Conservation (phyloP, 139 green algal genomes). For the Chlorella sp. region DNA sequence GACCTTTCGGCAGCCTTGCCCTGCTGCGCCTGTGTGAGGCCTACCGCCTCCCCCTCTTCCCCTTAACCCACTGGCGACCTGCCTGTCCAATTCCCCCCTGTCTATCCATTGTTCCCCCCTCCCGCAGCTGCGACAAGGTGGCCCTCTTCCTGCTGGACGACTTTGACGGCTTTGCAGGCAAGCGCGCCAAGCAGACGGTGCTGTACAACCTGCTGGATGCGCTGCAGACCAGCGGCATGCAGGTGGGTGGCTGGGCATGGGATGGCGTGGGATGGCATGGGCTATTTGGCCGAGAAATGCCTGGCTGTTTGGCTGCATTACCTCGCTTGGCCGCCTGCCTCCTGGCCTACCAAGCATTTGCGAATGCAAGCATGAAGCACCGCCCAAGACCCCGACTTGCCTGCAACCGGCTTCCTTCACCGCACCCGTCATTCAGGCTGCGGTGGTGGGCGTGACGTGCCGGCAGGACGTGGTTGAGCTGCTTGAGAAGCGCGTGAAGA, state of each 20-base stretch:
- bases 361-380: no score
- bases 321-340: no score
- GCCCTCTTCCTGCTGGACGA: conserved; percentile 88
- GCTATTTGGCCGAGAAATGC: no score
- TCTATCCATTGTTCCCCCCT: no score
- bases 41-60: not conserved
- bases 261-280: no score
- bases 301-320: no score
- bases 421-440: conserved; percentile 56
- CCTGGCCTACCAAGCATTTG: no score
- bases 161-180: conserved; percentile 74
- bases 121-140: conserved; percentile 56
- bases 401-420: no score
- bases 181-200: conserved; percentile 73
- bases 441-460: conserved; percentile 72
- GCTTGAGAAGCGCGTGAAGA: conserved; percentile 89
- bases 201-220: conserved; percentile 92
- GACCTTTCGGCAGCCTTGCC: no score
- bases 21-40: no score
- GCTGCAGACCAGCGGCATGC: conserved; percentile 64
- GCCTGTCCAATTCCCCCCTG: no score
- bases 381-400: no score
- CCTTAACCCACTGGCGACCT: not conserved
- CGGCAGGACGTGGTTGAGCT: conserved; percentile 76
- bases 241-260: conserved; percentile 15